Base-by-base conservation (phyloP, 768 basidiomycete genomes). In the Zangia roseola region DNA sequence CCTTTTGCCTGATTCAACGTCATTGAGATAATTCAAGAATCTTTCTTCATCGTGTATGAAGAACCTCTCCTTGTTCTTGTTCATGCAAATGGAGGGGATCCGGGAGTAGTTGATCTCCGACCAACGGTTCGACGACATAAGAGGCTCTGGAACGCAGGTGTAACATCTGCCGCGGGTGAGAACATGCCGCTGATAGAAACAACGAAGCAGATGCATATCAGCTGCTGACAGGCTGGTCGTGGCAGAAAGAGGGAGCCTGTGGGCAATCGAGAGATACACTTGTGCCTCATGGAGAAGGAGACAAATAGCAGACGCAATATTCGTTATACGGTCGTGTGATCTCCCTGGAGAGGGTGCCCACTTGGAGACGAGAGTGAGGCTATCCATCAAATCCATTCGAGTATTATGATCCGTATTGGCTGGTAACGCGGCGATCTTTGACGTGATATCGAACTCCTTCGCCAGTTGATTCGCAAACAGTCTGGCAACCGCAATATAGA, bases 271-370 rank as follows among this genome's bases (percentile, higher is more conserved):
- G 6, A 31, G 45, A 10, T 49, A 45, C 20, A 65, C 56, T 7
- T 73, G 70, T 0, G 65, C 57, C 4, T 69, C 63, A 53, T 76
- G 75, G 13, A 89, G 69, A 41, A 83, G 73, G 14, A 79, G 67
- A 13, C 73, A 69, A 37, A 89, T 76, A 31, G 85, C 84, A 0
- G 86, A 82, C 5, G 81, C 64, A 53, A 89, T 80, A 61, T 84
- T 83, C 3, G 82, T 83, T 47, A 75, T 69, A 10, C 78, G 74
- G 56, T 88, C 87, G 47, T 87, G 86, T 4, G 81, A 73, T 4
- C 71, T 69, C 4, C 63, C 72, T 12, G 81, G 80, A 2, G 79
- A 78, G 0, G 87, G 86, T 0, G 84, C 85, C 86, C 86, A 89
- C 63, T 88, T 90, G 2, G 75, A 74, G 1, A 77, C 83, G 14